phyloP scores from a whole-genome alignment of 352 stramenopile species.

The Phytopythium delawarense region DNA sequence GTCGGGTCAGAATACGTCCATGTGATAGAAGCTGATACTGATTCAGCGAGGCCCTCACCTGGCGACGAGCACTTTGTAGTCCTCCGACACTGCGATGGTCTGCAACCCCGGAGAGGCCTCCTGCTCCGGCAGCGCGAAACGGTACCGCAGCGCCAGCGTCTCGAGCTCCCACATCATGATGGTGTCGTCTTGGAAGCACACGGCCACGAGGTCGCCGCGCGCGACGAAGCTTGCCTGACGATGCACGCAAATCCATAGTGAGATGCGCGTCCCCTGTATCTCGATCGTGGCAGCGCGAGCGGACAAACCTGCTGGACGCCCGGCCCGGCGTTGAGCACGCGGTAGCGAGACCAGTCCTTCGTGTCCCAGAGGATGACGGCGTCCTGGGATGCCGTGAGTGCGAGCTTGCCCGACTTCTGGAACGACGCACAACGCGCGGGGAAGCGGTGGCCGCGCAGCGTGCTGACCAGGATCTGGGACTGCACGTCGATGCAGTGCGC shows the following conservation, averaged over 20 bases:
- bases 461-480: conserved; percentile 70
- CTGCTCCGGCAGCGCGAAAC: conserved; percentile 61
- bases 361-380: conserved; percentile 85
- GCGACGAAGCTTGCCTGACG: conserved; percentile 51
- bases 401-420: conserved; percentile 65
- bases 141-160: conserved; percentile 62
- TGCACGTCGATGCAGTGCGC: conserved; percentile 73
- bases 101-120: conserved; percentile 54
- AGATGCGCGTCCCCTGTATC: neutral
- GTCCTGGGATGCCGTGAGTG: conserved; percentile 71
- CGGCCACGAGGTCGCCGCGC: conserved; percentile 58
- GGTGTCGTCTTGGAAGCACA: conserved; percentile 79
- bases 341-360: conserved; percentile 77
- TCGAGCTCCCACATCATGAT: conserved; percentile 88
- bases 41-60: conserved; percentile 33
- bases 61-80: conserved; percentile 71
- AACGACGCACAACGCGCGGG: conserved; percentile 57
- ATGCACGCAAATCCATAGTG: neutral
- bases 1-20: neutral
- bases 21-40: neutral
- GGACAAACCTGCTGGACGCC: conserved; percentile 45
- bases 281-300: neutral
- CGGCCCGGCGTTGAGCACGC: conserved; percentile 71
- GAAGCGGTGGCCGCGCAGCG: conserved; percentile 59
- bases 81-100: conserved; percentile 71